Evolutionary conservation across 352 stramenopile genomes (phyloP).

Genomic region (Pythium periplocum): DNA sequence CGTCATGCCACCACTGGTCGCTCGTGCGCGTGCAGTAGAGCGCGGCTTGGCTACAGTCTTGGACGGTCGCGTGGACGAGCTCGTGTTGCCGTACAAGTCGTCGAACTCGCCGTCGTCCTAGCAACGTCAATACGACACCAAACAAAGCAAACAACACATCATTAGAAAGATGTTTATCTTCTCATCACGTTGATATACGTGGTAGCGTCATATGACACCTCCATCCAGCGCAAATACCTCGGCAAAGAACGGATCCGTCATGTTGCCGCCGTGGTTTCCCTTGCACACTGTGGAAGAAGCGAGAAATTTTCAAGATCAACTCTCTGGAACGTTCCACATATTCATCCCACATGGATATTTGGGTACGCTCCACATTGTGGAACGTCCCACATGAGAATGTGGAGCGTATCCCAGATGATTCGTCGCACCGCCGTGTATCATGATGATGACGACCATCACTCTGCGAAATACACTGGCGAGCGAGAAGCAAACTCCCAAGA

Average conservation of each 20-base stretch:
- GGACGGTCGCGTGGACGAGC: not conserved
- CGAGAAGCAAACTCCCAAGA: no score
- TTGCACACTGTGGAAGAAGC: no score
- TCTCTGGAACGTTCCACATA: no score
- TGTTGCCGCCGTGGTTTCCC: conserved; percentile 1
- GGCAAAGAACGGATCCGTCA: conserved; percentile 46
- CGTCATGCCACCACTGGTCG: conserved; percentile 1
- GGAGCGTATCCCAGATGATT: no score
- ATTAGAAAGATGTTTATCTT: not conserved
- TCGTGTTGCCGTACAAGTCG: conserved; percentile 50
- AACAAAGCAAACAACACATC: conserved; percentile 5
- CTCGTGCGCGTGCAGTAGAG: not conserved
- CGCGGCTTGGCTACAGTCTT: no score
- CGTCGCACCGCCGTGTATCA: no score
- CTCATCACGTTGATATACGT: not conserved
- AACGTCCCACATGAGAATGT: no score
- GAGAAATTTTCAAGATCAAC: no score
- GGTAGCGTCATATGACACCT: not conserved
- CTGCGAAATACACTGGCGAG: no score
- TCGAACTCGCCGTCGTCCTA: conserved; percentile 76
- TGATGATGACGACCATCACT: no score
- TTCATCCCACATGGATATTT: no score
- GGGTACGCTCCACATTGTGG: no score
- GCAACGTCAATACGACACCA: not conserved
- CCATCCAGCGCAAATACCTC: conserved; percentile 18